These are phyloP conservation scores for Mycena epipterygia DNA, from an alignment of 768 basidiomycete genomes.

Conservation along the genomic window DNA sequence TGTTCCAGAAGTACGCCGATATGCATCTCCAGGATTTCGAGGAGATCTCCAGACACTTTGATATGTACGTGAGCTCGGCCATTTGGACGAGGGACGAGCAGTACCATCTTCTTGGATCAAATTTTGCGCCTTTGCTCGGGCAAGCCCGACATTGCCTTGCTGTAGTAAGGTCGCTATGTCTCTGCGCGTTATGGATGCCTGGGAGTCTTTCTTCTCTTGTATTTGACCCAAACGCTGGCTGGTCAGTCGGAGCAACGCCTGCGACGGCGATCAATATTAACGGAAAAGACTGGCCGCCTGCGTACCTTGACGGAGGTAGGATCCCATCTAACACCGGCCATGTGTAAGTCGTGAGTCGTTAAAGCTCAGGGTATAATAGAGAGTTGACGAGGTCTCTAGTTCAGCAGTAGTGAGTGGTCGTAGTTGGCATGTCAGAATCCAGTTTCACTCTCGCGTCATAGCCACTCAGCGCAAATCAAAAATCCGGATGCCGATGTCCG, in stretches of 20 bases:
- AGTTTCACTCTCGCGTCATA: neutral
- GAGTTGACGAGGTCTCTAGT: neutral
- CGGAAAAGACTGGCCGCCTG: neutral
- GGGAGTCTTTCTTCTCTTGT: conserved; percentile 77
- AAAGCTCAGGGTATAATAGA: conserved; percentile 24
- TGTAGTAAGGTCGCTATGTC: conserved; percentile 79
- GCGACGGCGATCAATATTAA: conserved; percentile 22
- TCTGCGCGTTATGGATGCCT: conserved; percentile 70
- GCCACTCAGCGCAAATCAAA: too few species aligned
- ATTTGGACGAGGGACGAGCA: neutral
- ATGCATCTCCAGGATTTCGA: conserved; percentile 77
- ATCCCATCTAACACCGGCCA: conserved; percentile 46
- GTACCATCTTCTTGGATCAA: conserved; percentile 70
- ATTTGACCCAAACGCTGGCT: conserved; percentile 77
- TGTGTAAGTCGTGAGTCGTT: conserved; percentile 28
- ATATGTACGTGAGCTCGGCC: neutral
- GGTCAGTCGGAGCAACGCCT: conserved; percentile 76
- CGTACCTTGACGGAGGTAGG: conserved; percentile 53
- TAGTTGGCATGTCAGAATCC: neutral
- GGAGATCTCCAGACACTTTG: conserved; percentile 62
- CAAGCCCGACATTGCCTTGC: conserved; percentile 71
- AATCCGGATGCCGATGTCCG: too few species aligned
- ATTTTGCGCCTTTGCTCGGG: conserved; percentile 80
- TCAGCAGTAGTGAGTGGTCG: neutral
- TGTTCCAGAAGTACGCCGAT: conserved; percentile 73